Evolutionary conservation across 805 yeast genomes (phyloP).

Genomic region (Nakazawaea pomicola): DNA sequence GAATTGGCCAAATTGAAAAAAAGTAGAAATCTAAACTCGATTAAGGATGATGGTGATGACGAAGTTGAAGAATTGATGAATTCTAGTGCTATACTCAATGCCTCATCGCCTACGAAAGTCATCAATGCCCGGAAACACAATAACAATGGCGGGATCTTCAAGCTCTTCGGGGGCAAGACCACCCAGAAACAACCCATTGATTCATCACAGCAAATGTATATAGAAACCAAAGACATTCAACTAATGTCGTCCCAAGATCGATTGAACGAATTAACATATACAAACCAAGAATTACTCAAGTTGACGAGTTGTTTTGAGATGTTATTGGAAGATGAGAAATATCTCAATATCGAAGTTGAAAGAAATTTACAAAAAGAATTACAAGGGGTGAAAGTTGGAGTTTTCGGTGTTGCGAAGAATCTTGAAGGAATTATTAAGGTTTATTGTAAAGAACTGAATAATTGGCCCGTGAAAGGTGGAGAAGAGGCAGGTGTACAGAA

Average conservation of each 20-base stretch:
- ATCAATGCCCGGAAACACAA: not conserved
- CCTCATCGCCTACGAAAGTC: not conserved
- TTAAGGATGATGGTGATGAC: not conserved
- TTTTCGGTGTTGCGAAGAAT: slow-evolving; percentile 33
- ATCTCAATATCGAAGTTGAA: slow-evolving; percentile 38
- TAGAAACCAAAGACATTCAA: slow-evolving; percentile 16
- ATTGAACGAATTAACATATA: slow-evolving; percentile 19
- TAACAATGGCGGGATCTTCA: slow-evolving; percentile 12
- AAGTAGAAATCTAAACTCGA: slow-evolving; percentile 13
- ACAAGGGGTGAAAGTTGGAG: slow-evolving; percentile 31
- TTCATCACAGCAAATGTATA: slow-evolving; percentile 4
- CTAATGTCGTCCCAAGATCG: slow-evolving; percentile 19
- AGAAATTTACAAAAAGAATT: slow-evolving; percentile 32
- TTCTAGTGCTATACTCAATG: not conserved
- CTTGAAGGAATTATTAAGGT: slow-evolving; percentile 23
- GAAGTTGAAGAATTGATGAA: not conserved
- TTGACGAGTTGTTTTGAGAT: slow-evolving; percentile 43
- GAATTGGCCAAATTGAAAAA: slow-evolving; percentile 16
- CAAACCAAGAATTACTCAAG: slow-evolving; percentile 32
- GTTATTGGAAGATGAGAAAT: slow-evolving; percentile 36
- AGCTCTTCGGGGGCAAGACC: slow-evolving; percentile 4
- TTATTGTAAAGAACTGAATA: slow-evolving; percentile 11
- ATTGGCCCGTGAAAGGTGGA: too few species aligned
- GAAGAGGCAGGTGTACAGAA: too few species aligned
- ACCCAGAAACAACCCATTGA: not conserved